phyloP scores from a whole-genome alignment of 768 basidiomycete genomes.

The Steccherinum ochraceum region DNA sequence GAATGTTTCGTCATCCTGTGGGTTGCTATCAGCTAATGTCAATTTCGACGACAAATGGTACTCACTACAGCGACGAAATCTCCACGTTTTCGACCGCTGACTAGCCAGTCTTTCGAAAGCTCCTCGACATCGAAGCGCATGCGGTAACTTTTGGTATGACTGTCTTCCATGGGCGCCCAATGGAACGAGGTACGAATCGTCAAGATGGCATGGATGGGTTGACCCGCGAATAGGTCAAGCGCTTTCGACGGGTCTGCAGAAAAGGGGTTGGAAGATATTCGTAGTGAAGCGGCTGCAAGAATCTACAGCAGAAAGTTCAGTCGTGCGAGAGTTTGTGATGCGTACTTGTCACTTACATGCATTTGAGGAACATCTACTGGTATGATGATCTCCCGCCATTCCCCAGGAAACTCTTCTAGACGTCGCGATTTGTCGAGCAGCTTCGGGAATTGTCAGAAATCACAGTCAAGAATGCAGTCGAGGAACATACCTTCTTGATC shows the following conservation, averaged over 20 bases:
- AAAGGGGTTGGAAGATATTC: constrained; percentile 40
- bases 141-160: constrained; percentile 36
- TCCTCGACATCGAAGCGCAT: constrained; percentile 83
- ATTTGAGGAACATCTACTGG: constrained; percentile 82
- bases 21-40: background rate
- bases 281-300: constrained; percentile 52
- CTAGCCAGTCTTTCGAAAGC: constrained; percentile 78
- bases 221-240: constrained; percentile 66
- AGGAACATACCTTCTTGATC: constrained; percentile 27
- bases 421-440: constrained; percentile 35
- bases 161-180: constrained; percentile 52
- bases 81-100: constrained; percentile 84
- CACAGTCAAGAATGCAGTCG: background rate
- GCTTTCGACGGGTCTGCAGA: constrained; percentile 23
- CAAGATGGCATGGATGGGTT: constrained; percentile 69
- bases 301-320: constrained; percentile 41
- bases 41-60: background rate
- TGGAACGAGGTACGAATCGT: constrained; percentile 68
- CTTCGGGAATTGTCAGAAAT: constrained; percentile 9
- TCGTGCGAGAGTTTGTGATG: background rate
- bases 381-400: constrained; percentile 74
- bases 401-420: constrained; percentile 25
- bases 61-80: constrained; percentile 71
- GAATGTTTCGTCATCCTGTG: constrained; percentile 56
- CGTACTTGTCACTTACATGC: constrained; percentile 47